A percentile compares a stretch with the other conserved stretches of the same genome.
Evolutionary conservation across 208 protist species (phyloP).

Genomic region (Trypanosoma platydactyli): DNA sequence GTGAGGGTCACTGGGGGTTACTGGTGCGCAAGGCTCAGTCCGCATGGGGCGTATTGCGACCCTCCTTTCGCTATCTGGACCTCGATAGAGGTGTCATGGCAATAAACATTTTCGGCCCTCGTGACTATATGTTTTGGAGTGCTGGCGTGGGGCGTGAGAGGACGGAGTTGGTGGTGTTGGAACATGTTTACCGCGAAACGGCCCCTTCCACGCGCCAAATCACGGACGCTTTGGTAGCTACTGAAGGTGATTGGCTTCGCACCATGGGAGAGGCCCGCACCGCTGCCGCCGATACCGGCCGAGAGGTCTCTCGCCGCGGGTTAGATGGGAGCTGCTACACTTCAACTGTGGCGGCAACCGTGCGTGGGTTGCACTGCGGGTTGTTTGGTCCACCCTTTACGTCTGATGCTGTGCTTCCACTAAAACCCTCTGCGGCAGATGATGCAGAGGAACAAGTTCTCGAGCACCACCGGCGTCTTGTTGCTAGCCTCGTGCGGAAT

Average conservation of each 20-base stretch:
- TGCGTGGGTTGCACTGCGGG: conserved; percentile 23
- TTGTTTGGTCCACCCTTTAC: conserved; percentile 28
- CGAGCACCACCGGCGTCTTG: conserved; percentile 26
- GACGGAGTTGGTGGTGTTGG: conserved; percentile 37
- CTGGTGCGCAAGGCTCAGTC: conserved; percentile 35
- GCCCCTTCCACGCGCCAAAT: not conserved
- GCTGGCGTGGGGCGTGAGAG: conserved; percentile 20
- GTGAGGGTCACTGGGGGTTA: conserved; percentile 34
- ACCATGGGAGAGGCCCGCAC: not conserved
- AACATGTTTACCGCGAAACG: conserved; percentile 21
- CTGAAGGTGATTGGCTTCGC: not conserved
- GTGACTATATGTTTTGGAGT: conserved; percentile 37
- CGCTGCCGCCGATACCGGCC: not conserved
- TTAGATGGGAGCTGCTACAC: conserved; percentile 15
- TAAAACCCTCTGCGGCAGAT: not conserved
- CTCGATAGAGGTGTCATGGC: conserved; percentile 23
- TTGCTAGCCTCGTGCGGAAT: conserved; percentile 6
- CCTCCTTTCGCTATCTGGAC: conserved; percentile 42
- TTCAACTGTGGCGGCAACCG: conserved; percentile 13
- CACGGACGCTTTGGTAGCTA: not conserved
- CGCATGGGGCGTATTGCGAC: conserved; percentile 38
- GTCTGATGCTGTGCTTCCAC: conserved; percentile 21
- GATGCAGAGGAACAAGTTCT: conserved; percentile 5
- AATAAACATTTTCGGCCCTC: conserved; percentile 34
- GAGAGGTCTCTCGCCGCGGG: not conserved